Conservation (phyloP, 441 rosid genomes). For the Syzygium syzygioides region DNA sequence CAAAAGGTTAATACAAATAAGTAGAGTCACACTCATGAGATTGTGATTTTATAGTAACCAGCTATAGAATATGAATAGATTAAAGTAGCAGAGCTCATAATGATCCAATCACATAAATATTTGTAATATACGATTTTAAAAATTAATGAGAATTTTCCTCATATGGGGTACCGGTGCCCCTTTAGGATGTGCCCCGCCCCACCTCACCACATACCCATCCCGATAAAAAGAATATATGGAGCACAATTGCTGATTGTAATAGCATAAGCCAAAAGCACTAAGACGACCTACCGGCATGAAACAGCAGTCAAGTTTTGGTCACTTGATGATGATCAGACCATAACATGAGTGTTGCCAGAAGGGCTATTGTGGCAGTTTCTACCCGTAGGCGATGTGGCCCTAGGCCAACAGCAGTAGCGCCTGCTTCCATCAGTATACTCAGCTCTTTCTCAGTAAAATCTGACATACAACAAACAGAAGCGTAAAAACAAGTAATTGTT, state of each 20-base stretch:
- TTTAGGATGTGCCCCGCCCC: not conserved
- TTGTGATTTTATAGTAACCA: not conserved
- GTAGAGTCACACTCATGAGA: not conserved
- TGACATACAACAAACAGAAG: constrained; percentile 10
- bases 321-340: constrained; percentile 63
- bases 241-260: not conserved
- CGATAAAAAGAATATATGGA: not conserved
- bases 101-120: not conserved
- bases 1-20: not conserved
- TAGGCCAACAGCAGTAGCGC: constrained; percentile 71
- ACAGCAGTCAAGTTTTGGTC: constrained; percentile 1
- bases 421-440: constrained; percentile 48
- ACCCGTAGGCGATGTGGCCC: constrained; percentile 80
- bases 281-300: not conserved
- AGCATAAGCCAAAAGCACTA: not conserved
- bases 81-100: not conserved
- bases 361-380: constrained; percentile 83
- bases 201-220: not conserved
- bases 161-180: not conserved
- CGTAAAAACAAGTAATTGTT: not conserved
- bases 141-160: not conserved
- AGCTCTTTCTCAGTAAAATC: constrained; percentile 60
- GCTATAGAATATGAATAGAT: not conserved
- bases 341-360: constrained; percentile 66
- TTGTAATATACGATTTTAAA: not conserved